Evolutionary conservation across 2,329 filamentous ascomycete genomes (phyloP).

Genomic region (Penicillium verrucosum): DNA sequence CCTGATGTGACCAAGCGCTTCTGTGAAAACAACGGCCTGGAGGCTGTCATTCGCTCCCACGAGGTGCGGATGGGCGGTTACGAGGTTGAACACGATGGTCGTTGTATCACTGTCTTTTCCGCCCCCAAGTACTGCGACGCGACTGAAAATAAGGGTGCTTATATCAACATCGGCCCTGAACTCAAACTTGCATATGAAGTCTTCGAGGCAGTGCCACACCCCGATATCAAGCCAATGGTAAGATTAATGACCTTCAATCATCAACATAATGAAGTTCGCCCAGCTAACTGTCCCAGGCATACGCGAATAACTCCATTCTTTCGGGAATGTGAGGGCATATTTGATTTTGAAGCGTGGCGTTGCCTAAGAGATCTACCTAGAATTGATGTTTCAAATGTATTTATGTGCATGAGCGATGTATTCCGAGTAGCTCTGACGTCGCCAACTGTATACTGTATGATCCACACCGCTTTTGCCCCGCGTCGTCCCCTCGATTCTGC

Average conservation of each 20-base stretch:
- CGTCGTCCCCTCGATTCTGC: constrained; percentile 14
- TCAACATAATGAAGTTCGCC: background rate
- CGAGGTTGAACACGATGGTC: constrained; percentile 92
- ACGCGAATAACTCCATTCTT: constrained; percentile 79
- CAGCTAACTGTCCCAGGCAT: constrained; percentile 56
- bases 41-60: constrained; percentile 94
- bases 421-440: constrained; percentile 6
- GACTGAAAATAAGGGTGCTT: constrained; percentile 96
- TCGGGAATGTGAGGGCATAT: constrained; percentile 59
- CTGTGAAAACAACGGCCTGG: constrained; percentile 91
- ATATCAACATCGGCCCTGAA: constrained; percentile 91
- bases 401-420: constrained; percentile 11
- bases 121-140: constrained; percentile 97
- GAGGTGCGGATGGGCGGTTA: constrained; percentile 99
- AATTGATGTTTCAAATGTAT: constrained; percentile 17
- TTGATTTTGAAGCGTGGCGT: constrained; percentile 25
- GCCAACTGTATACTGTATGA: background rate
- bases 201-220: constrained; percentile 95
- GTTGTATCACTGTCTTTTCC: constrained; percentile 97
- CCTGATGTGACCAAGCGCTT: constrained; percentile 95
- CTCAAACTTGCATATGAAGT: constrained; percentile 90
- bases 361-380: constrained; percentile 24
- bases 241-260: constrained; percentile 15
- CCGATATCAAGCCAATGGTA: constrained; percentile 87
- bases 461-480: constrained; percentile 22